Conservation (phyloP, 495 filamentous ascomycete genomes). For the Oidiodendron maius region DNA sequence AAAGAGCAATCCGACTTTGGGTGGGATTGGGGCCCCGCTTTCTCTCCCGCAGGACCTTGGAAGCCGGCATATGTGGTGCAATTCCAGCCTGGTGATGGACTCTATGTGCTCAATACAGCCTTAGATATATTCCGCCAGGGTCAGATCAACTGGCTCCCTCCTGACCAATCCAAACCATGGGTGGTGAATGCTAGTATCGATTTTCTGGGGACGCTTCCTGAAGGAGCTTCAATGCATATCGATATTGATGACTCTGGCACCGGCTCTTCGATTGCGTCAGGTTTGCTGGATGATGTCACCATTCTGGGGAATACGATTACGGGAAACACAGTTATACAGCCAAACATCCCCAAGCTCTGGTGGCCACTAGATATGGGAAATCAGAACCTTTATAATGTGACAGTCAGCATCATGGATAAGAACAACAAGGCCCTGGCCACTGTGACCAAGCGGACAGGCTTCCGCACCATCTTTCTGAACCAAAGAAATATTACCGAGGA, state of each 20-base stretch:
- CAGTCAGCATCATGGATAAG: not conserved
- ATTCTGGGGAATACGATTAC: not conserved
- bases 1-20: conserved; percentile 2
- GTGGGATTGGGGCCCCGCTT: not conserved
- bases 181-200: not conserved
- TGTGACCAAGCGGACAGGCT: not conserved
- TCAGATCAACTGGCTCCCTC: not conserved
- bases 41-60: not conserved
- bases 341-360: not conserved
- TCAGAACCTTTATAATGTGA: not conserved
- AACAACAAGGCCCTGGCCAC: not conserved
- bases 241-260: too few species aligned
- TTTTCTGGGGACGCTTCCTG: not conserved
- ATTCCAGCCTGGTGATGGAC: not conserved
- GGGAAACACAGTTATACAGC: not conserved
- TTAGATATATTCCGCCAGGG: not conserved
- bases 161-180: not conserved
- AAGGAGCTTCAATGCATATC: not conserved
- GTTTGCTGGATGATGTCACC: too few species aligned
- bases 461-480: not conserved
- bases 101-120: not conserved
- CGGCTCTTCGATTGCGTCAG: too few species aligned
- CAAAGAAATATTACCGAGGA: not conserved
- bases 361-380: not conserved
- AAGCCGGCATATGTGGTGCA: not conserved